Evolutionary conservation across 352 stramenopile species (phyloP).

Genomic region (Aphanomyces euteiches): DNA sequence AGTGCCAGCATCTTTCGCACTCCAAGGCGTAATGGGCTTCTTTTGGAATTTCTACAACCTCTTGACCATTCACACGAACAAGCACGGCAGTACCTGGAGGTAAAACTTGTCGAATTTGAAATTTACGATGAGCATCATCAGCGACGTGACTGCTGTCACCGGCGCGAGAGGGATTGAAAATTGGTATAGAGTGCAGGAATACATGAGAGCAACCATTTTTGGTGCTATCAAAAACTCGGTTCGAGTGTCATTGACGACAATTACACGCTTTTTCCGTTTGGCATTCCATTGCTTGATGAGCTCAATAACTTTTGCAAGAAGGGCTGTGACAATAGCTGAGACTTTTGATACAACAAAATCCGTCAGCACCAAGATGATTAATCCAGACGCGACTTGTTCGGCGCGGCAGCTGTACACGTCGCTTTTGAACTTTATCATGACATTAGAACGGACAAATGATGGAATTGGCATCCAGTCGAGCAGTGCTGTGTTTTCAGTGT

Average conservation of each 20-base stretch:
- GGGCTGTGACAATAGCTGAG: conserved; percentile 38
- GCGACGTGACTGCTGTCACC: conserved; percentile 45
- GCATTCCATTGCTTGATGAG: conserved; percentile 20
- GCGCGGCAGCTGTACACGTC: conserved; percentile 48
- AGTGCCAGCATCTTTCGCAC: conserved; percentile 64
- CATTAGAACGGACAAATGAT: conserved; percentile 43
- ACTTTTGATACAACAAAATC: conserved; percentile 72
- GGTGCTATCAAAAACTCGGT: conserved; percentile 71
- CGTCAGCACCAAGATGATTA: conserved; percentile 67
- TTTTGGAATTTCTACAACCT: conserved; percentile 52
- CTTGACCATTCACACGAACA: neutral
- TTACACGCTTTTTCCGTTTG: conserved; percentile 31
- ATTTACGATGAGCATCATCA: conserved; percentile 59
- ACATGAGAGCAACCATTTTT: conserved; percentile 80
- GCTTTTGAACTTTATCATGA: conserved; percentile 67
- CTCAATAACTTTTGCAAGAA: conserved; percentile 34
- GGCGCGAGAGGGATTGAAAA: conserved; percentile 69
- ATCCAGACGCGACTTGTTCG: conserved; percentile 56
- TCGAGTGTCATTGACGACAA: neutral
- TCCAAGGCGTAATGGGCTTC: conserved; percentile 68
- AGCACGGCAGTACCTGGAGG: conserved; percentile 42
- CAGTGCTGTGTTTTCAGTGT: conserved; percentile 37
- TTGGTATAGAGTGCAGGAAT: conserved; percentile 67
- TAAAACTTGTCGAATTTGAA: conserved; percentile 82
- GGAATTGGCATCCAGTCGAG: conserved; percentile 26